A percentile compares a stretch with the other conserved stretches of the same genome.
Evolutionary conservation across 306 rosid species (phyloP).

Genomic region (Pyrus betulifolia): DNA sequence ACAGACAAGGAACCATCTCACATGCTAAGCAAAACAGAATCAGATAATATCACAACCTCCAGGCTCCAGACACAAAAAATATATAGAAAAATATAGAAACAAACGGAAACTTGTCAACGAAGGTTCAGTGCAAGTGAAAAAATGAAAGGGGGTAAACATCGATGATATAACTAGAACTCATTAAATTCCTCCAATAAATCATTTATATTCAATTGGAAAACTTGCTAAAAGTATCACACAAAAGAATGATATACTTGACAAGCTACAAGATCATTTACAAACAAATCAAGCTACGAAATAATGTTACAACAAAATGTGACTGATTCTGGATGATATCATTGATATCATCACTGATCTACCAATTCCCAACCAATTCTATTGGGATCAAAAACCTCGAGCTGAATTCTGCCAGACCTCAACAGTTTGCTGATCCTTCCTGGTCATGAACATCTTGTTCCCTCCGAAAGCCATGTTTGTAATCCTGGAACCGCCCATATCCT

Average conservation of each 20-base stretch:
- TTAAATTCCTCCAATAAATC: background rate
- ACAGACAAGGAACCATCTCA: background rate
- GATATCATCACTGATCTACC: background rate
- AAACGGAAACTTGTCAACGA: background rate
- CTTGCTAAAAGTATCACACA: background rate
- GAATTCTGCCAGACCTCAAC: constrained; percentile 96
- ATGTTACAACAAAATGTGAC: background rate
- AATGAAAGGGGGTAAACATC: background rate
- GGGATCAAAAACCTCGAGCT: constrained; percentile 39
- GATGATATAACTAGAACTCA: background rate
- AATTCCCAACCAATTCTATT: background rate
- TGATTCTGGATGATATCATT: background rate
- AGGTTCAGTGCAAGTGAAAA: background rate
- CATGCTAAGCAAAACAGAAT: background rate
- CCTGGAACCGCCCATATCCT: constrained; percentile 67
- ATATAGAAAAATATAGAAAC: background rate
- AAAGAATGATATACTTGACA: background rate
- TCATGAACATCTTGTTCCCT: constrained; percentile 84
- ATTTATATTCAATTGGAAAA: constrained; percentile 1
- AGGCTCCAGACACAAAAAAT: background rate
- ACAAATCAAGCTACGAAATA: background rate
- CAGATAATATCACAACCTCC: background rate
- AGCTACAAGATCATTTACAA: constrained; percentile 5
- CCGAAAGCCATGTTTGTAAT: constrained; percentile 64
- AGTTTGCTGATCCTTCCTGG: constrained; percentile 65